Evolutionary conservation across 2,329 filamentous ascomycete species (phyloP).

Genomic region (Incumbomyces lentus): DNA sequence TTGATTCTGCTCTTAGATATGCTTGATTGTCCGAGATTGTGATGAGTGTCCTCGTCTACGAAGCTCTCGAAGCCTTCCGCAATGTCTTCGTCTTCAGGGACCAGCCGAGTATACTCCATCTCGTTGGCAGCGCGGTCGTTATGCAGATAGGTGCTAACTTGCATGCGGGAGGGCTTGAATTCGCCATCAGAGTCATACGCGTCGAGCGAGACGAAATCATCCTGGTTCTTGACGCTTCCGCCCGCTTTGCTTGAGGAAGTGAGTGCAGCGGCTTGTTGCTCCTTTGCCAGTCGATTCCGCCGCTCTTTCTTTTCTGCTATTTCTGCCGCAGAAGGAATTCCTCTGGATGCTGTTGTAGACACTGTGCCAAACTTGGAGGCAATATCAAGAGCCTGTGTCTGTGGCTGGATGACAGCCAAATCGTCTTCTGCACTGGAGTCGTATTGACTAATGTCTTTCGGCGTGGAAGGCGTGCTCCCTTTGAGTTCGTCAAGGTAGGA

Average conservation of each 20-base stretch:
- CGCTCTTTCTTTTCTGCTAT: slow-evolving; percentile 87
- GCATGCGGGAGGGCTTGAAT: slow-evolving; percentile 24
- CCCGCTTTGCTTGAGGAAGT: neutral
- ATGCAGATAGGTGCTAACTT: slow-evolving; percentile 24
- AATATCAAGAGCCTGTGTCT: slow-evolving; percentile 39
- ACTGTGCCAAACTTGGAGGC: slow-evolving; percentile 38
- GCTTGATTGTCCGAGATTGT: slow-evolving; percentile 63
- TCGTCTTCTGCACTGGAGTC: slow-evolving; percentile 14
- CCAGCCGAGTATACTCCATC: slow-evolving; percentile 61
- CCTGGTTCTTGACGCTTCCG: neutral
- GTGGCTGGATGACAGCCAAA: slow-evolving; percentile 10
- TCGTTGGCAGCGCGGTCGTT: slow-evolving; percentile 39
- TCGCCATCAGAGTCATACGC: slow-evolving; percentile 22
- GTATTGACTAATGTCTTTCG: slow-evolving; percentile 48
- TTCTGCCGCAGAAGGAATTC: slow-evolving; percentile 71
- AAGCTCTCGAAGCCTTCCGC: slow-evolving; percentile 90
- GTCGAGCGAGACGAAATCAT: slow-evolving; percentile 35
- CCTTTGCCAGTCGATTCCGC: slow-evolving; percentile 66
- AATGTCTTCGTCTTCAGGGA: slow-evolving; percentile 80
- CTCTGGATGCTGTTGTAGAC: slow-evolving; percentile 22
- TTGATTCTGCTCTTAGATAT: slow-evolving; percentile 46
- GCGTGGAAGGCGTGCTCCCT: slow-evolving; percentile 73
- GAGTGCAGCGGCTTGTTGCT: slow-evolving; percentile 33
- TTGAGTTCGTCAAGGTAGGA: slow-evolving; percentile 80
- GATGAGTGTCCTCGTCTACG: slow-evolving; percentile 52